These are phyloP conservation scores for Ophiocordyceps polyrhachis-furcata DNA, from an alignment of 2,329 filamentous ascomycete genomes.

Conservation along the genomic window DNA sequence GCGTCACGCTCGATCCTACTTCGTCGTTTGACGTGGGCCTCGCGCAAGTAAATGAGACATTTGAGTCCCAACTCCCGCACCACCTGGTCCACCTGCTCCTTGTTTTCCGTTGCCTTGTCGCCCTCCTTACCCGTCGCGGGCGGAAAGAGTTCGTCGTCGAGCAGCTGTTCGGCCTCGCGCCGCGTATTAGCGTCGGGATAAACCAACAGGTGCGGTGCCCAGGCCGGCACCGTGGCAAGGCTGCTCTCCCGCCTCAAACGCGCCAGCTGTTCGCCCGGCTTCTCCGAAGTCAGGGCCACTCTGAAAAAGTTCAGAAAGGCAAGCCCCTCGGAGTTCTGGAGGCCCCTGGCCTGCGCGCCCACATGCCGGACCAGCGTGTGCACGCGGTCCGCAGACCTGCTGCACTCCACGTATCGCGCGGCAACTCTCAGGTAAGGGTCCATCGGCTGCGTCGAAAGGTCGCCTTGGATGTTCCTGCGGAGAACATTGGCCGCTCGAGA, in stretches of 20 bases:
- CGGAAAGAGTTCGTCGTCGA: conserved; percentile 24
- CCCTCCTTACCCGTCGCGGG: conserved; percentile 9
- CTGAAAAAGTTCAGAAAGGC: conserved; percentile 28
- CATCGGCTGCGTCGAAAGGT: conserved; percentile 20
- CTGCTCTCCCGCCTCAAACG: conserved; percentile 6
- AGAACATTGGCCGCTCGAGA: conserved; percentile 33
- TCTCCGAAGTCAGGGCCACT: conserved; percentile 10
- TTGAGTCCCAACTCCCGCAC: conserved; percentile 22
- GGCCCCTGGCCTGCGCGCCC: conserved; percentile 19
- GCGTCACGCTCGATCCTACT: conserved; percentile 22
- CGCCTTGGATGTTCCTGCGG: conserved; percentile 31
- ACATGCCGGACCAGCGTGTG: conserved; percentile 24
- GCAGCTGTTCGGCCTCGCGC: conserved; percentile 21
- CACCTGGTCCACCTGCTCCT: conserved; percentile 7
- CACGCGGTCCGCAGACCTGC: conserved; percentile 15
- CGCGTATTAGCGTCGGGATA: conserved; percentile 25
- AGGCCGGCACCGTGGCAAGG: conserved; percentile 18
- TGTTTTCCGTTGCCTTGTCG: conserved; percentile 8
- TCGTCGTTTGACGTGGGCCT: conserved; percentile 24
- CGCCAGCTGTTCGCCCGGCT: conserved; percentile 9
- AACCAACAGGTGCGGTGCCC: conserved; percentile 31
- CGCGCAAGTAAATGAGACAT: conserved; percentile 27
- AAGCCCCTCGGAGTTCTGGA: conserved; percentile 29
- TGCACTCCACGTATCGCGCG: conserved; percentile 29
- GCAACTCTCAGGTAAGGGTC: conserved; percentile 40